Conservation (phyloP, 108 stramenopile species). For the Skeletonema potamos region DNA sequence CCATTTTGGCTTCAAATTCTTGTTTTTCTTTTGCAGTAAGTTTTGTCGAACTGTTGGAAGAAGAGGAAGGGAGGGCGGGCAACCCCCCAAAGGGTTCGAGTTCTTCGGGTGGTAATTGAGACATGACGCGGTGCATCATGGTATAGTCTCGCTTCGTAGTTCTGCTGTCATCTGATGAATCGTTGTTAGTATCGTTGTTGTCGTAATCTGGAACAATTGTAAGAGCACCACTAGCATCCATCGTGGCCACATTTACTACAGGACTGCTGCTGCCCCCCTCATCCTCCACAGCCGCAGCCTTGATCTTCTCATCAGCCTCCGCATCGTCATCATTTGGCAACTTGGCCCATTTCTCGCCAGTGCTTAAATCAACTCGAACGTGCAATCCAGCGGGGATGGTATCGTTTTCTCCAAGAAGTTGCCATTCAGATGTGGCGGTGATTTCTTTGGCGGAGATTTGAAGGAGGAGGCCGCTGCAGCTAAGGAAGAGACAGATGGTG, state of each 20-base stretch:
- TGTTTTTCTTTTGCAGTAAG: constrained; percentile 29
- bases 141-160: constrained; percentile 64
- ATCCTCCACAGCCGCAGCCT: constrained; percentile 6
- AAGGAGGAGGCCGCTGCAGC: background rate
- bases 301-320: constrained; percentile 18
- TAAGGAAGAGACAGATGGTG: too few relatives aligned
- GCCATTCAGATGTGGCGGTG: constrained; percentile 70
- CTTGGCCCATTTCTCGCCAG: constrained; percentile 87
- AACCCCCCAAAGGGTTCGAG: constrained; percentile 72
- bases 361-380: constrained; percentile 75
- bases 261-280: background rate
- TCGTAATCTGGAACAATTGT: constrained; percentile 4
- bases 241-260: constrained; percentile 1
- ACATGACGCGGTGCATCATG: constrained; percentile 85
- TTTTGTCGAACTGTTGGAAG: background rate
- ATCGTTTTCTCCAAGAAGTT: constrained; percentile 67
- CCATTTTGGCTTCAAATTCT: constrained; percentile 67
- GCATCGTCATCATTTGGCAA: constrained; percentile 31
- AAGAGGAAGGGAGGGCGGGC: constrained; percentile 27
- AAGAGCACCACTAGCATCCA: constrained; percentile 4
- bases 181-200: background rate
- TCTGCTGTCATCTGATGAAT: background rate
- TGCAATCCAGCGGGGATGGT: constrained; percentile 84
- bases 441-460: constrained; percentile 59
- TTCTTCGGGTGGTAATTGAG: constrained; percentile 71